Evolutionary conservation across 108 stramenopile species (phyloP), one percentile per base, ranked within the genome.

Genomic region (Cyclostephanos invisitatus): DNA sequence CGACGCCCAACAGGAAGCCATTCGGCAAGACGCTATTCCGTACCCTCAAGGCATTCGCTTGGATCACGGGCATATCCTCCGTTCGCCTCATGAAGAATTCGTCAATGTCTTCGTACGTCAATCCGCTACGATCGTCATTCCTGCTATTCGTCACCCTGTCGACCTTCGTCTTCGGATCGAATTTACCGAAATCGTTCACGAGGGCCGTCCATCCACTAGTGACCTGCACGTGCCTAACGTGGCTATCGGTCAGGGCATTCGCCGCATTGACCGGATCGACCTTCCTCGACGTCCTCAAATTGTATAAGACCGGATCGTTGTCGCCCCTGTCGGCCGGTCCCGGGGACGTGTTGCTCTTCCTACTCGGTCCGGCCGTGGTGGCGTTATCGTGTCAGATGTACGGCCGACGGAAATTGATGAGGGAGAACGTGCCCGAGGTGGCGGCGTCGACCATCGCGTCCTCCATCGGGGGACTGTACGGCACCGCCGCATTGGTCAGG

Each of bases 321-420:
- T 48, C 80, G 42, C 68, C 81, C 21, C 64, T 79, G 22, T 62
- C 70, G n/a, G 70, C 84, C 7, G 89, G 89, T 9, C 89, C 93
- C 21, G 93, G 93, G 18, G 87, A 89, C 68, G 10, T 87, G 2
- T 75, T 94, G 18, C 64, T 91, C 12, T 91, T 88, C 60, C 58
- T 89, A 0, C 66, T 94, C 18, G 90, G 93, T 18, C 93, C 93
- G 20, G 89, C 93, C 3, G 93, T 94, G 20, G 81, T 94, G 10
- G 82, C 89, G 5, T 62, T 94, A 12, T 85, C 86, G 2, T 83
- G 86, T 72, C 83, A 83, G 53, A 94, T 94, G 82, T 94, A 91
- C 70, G 82, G 85, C 11, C 78, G 87, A 8, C 77, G 86, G n/a
- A 81, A 84, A 21, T 65, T 94, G 42, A 90, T 94, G 82, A 46